Base-by-base conservation (phyloP, 805 yeast genomes). In the Debaryomyces prosopidis region DNA sequence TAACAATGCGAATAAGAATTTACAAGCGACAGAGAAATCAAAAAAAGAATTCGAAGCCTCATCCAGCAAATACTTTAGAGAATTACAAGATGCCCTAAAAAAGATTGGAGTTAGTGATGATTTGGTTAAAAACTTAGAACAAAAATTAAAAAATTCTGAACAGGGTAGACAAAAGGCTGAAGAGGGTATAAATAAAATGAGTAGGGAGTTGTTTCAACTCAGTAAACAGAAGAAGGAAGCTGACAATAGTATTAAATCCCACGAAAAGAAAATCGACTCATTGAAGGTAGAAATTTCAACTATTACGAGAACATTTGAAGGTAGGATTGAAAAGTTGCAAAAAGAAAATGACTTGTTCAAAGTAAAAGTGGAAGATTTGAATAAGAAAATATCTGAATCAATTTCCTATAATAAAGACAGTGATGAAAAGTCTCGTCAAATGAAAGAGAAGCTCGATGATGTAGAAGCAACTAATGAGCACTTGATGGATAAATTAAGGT, bases 151-250 rank as follows among this genome's bases (percentile, higher is more conserved):
- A 3, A 47, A 58, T 1, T 44, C 68, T 6, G 73, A 67, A 36
- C 62, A 60, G 7, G 77, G 75, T 10, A 85, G 81, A 53, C 73
- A 73, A 19, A 84, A 79, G 51, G 87, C 92, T 1, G 97, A 91
- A 56, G 84, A 81, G 47, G 97, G 96, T 3, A 84, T 91, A 42
- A 90, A 90, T 59, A 90, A 89, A 54, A 87, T 91, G 96, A 86
- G 85, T 44, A 72, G 92, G 33, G 98, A 91, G 51, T 68, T 91
- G 26, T 79, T 89, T 62, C 77, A 77, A 39, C 68, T 89, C 36
- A 76, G 82, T 0, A 80, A 79, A 44, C 81, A 81, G 28, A 84
- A 83, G 46, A 81, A 77, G 1, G 76, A 77, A 0, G 55, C 76
- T 5, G 82, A 77, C 37, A 68, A 69, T 19, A 62, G 64, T 7